phyloP scores from a whole-genome alignment of 2,329 filamentous ascomycete genomes.

The Ophiognomonia clavigignenti-juglandacearum region DNA sequence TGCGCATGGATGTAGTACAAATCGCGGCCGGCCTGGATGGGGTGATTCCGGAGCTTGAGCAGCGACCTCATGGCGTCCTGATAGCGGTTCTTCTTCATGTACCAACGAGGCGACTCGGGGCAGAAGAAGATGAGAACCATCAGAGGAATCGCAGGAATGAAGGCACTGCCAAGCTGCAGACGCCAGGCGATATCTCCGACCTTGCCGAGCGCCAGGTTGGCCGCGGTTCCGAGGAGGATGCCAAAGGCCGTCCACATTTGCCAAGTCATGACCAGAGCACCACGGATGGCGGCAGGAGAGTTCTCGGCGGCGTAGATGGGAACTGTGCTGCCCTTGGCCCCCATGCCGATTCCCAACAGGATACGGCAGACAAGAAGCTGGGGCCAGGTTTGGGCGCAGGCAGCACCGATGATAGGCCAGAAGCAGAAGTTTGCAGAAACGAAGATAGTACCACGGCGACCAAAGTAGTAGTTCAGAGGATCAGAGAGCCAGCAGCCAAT shows the following conservation, averaged over 20 bases:
- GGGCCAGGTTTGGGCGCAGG: constrained; percentile 66
- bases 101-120: constrained; percentile 63
- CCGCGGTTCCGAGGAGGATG: constrained; percentile 34
- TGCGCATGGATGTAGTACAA: constrained; percentile 51
- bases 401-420: constrained; percentile 62
- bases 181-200: constrained; percentile 57
- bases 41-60: constrained; percentile 49
- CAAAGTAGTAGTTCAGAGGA: constrained; percentile 33
- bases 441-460: constrained; percentile 50
- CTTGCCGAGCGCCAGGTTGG: constrained; percentile 60
- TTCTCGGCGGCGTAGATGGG: constrained; percentile 7
- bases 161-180: constrained; percentile 59
- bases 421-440: constrained; percentile 69
- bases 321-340: constrained; percentile 2
- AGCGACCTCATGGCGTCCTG: constrained; percentile 52
- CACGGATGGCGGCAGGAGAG: constrained; percentile 3
- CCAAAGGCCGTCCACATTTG: constrained; percentile 32
- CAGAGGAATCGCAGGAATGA: constrained; percentile 60
- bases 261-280: constrained; percentile 6
- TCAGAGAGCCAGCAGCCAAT: constrained; percentile 53
- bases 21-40: constrained; percentile 57
- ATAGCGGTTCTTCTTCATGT: constrained; percentile 56
- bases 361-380: constrained; percentile 67
- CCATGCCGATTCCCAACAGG: constrained; percentile 9
- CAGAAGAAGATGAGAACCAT: constrained; percentile 54